Base-by-base conservation (phyloP, 768 basidiomycete species). In the Tulasnella sp. region DNA sequence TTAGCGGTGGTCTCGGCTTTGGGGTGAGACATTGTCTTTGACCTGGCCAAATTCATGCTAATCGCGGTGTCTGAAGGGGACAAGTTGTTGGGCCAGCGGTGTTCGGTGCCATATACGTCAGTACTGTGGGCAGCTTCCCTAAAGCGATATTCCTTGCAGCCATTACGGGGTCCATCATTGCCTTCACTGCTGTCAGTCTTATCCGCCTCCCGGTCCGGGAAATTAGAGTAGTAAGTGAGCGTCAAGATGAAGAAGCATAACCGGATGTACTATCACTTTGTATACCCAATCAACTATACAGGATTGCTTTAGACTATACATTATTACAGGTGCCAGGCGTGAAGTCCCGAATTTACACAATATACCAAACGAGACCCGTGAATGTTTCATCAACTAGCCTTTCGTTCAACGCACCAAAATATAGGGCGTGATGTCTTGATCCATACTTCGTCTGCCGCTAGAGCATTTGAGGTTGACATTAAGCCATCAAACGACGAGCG, bases 391-490 rank as follows among this genome's bases (percentile, higher is more conserved):
- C n/a, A n/a, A n/a, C n/a, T n/a, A n/a, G n/a, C 25, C 41, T 39
- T 31, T n/a, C 91, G 68, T 67, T 91, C 90, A 49, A 77, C 82
- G 21, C 84, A 85, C 94, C 93, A 99, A 78, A 88, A 84, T 40
- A 99, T 84, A 0, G 91, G 86, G 49, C 75, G 78, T 21, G 83
- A 78, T 0, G 92, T 97, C 65, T 77, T 77, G 50, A 97, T 72
- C 65, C 75, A 79, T 4, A 96, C 84, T 1, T 74, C 66, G 17
- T 74, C 70, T 60, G 84, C 76, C 1, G 89, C 66, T 6, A 99
- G 74, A 62, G 96, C 91, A 64, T 99, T 99, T 0, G 93, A 97
- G 0, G 93, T 96, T 0, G 94, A 98, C 0, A 99, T 68, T 21
- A 89, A 64, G 0, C 88, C 88, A 37, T 85, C 82, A 59, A 98